phyloP scores from a whole-genome alignment of 176 grass and related monocot species.

The Eragrostis curvula region DNA sequence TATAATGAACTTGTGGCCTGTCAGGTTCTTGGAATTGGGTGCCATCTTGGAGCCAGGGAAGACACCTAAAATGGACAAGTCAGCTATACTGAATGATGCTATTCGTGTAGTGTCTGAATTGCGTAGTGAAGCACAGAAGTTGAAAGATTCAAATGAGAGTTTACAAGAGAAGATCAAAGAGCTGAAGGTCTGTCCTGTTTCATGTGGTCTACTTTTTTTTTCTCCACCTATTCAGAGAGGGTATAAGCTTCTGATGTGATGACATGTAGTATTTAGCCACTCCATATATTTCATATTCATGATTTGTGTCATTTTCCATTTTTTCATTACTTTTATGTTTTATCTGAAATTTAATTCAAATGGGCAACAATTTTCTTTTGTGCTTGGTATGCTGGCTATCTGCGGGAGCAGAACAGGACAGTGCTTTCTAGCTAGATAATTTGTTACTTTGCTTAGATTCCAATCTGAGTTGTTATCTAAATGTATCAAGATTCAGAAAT shows the following conservation, averaged over 20 bases:
- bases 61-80: conserved; percentile 92
- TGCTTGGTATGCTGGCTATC: not conserved
- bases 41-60: conserved; percentile 86
- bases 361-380: not conserved
- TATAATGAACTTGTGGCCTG: conserved; percentile 27
- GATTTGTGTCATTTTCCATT: conserved; percentile 4
- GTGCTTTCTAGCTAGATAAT: not conserved
- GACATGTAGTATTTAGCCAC: not conserved
- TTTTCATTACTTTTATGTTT: conserved; percentile 21
- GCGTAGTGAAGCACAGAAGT: conserved; percentile 70
- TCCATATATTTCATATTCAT: not conserved
- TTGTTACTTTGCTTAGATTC: not conserved
- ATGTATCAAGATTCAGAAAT: not conserved
- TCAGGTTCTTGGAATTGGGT: conserved; percentile 90
- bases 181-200: conserved; percentile 71
- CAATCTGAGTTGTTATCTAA: not conserved
- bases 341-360: not conserved
- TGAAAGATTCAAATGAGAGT: conserved; percentile 88
- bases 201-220: not conserved
- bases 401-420: not conserved
- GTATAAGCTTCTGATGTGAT: not conserved
- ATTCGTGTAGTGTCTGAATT: conserved; percentile 73
- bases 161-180: conserved; percentile 99
- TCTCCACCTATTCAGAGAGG: conserved; percentile 9
- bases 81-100: conserved; percentile 94